These are phyloP conservation scores for Cylindrodendrum hubeiense DNA, from an alignment of 2,329 filamentous ascomycete species.

Conservation along the genomic window DNA sequence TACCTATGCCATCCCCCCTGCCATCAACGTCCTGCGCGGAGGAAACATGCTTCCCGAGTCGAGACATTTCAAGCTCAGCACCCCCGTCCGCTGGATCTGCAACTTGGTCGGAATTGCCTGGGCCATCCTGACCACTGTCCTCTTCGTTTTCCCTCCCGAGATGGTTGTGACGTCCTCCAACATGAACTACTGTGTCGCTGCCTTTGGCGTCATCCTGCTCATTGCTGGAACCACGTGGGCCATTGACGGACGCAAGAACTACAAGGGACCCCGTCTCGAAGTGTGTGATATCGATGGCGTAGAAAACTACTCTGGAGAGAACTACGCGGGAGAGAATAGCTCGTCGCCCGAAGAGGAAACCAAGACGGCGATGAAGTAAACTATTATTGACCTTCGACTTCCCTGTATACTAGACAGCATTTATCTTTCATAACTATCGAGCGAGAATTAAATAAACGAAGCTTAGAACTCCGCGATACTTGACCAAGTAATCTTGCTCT, in stretches of 20 bases:
- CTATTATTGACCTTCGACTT: not conserved
- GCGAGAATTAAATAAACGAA: constrained; percentile 5
- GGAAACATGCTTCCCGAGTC: constrained; percentile 72
- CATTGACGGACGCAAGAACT: constrained; percentile 63
- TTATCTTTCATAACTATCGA: not conserved
- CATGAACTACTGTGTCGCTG: constrained; percentile 73
- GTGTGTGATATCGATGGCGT: constrained; percentile 29
- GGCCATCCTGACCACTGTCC: constrained; percentile 76
- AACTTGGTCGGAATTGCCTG: constrained; percentile 69
- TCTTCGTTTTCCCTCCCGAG: constrained; percentile 80
- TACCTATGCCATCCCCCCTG: constrained; percentile 80
- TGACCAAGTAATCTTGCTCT: not conserved
- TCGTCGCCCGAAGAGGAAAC: constrained; percentile 14
- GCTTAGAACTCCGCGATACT: not conserved
- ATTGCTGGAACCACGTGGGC: constrained; percentile 60
- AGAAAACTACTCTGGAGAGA: constrained; percentile 5
- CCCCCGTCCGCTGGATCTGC: constrained; percentile 51
- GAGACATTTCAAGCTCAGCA: constrained; percentile 52
- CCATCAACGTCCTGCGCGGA: constrained; percentile 76
- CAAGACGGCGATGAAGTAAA: constrained; percentile 19
- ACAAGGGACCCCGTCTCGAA: constrained; percentile 51
- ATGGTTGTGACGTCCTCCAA: constrained; percentile 73
- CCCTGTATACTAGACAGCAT: constrained; percentile 5
- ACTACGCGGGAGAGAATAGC: constrained; percentile 6
- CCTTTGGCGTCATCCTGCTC: constrained; percentile 61